Evolutionary conservation across 371 early-diverging fungal genomes (phyloP).

Genomic region (Circinella umbellata): DNA sequence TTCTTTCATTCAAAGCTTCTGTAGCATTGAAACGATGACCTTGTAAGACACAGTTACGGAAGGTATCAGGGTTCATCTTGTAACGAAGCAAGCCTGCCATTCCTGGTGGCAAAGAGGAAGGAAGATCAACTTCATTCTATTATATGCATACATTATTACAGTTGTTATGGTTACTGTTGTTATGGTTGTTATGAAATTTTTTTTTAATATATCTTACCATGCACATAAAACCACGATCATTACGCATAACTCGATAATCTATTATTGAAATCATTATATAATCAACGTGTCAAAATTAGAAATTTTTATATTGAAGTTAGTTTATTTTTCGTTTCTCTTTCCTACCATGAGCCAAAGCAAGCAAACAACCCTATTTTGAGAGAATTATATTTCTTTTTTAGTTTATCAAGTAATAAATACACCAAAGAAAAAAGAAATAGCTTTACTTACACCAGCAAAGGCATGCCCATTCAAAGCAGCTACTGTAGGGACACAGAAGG

Average conservation of each 20-base stretch:
- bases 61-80: slow-evolving; percentile 60
- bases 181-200: background rate
- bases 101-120: slow-evolving; percentile 71
- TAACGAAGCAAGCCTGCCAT: slow-evolving; percentile 71
- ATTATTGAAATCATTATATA: background rate
- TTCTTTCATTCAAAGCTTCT: slow-evolving; percentile 62
- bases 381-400: no score
- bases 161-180: background rate
- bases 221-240: slow-evolving; percentile 79
- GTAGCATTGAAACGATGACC: slow-evolving; percentile 69
- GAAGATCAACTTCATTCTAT: slow-evolving; percentile 83
- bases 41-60: slow-evolving; percentile 71
- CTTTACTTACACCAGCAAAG: slow-evolving; percentile 66
- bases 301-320: no score
- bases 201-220: slow-evolving; percentile 46
- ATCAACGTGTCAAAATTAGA: no score
- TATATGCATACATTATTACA: background rate
- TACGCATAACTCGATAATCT: slow-evolving; percentile 84
- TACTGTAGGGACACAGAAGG: slow-evolving; percentile 80
- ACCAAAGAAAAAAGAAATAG: no score
- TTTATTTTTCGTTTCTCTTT: background rate
- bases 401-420: no score
- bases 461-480: slow-evolving; percentile 87
- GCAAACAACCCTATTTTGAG: slow-evolving; percentile 62
- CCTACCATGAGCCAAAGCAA: slow-evolving; percentile 76